These are phyloP conservation scores for Bipolaris victoriae DNA, from an alignment of 2,329 filamentous ascomycete species.

Conservation along the genomic window DNA sequence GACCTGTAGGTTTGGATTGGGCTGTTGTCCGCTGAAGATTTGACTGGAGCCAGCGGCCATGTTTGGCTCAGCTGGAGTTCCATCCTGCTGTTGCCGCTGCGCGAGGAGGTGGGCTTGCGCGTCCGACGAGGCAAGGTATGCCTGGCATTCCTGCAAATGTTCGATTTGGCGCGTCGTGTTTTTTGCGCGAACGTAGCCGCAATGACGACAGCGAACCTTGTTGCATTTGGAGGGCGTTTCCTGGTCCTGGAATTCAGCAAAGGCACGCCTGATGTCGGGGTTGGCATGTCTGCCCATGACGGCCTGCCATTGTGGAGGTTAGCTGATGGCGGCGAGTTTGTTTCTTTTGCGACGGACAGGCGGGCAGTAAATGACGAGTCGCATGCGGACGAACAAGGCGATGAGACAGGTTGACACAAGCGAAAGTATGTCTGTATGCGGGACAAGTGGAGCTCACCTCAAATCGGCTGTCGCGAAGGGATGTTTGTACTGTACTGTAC, in stretches of 20 bases:
- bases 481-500: conserved; percentile 17
- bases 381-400: not conserved
- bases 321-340: conserved; percentile 15
- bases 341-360: not conserved
- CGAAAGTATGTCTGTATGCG: conserved; percentile 1
- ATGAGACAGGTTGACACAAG: not conserved
- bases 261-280: conserved; percentile 49
- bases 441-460: conserved; percentile 23
- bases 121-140: conserved; percentile 54
- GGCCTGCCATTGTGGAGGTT: conserved; percentile 19
- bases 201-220: conserved; percentile 57
- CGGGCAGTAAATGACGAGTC: not conserved
- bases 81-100: conserved; percentile 24
- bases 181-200: conserved; percentile 58
- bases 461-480: conserved; percentile 12
- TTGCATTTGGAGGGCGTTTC: conserved; percentile 55
- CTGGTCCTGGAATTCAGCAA: conserved; percentile 50
- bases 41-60: conserved; percentile 34
- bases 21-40: conserved; percentile 55
- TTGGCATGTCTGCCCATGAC: conserved; percentile 48
- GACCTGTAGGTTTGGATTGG: conserved; percentile 57
- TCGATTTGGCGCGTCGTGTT: conserved; percentile 60
- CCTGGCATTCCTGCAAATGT: conserved; percentile 55
- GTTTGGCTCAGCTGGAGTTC: conserved; percentile 20
- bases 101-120: conserved; percentile 46